A percentile compares a stretch with the other conserved stretches of the same genome.
Evolutionary conservation across 805 yeast species (phyloP).

Genomic region (Millerozyma miso): DNA sequence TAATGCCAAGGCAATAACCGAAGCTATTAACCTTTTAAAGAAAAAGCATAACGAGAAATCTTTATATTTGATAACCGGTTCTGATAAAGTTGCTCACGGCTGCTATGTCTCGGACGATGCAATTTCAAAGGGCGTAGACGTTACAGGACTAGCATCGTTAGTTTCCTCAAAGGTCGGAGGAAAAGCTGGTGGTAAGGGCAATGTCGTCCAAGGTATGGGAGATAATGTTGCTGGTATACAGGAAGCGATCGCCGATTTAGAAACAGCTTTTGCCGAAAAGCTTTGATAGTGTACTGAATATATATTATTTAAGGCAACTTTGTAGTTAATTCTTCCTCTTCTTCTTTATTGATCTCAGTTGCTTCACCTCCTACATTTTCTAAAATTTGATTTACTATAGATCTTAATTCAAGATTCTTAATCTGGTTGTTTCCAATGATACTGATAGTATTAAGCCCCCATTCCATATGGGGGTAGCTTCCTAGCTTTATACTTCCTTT

Average conservation of each 20-base stretch:
- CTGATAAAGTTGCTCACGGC: slow-evolving; percentile 89
- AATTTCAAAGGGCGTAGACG: slow-evolving; percentile 64
- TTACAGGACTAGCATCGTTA: slow-evolving; percentile 66
- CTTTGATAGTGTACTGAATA: slow-evolving; percentile 25
- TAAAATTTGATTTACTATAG: slow-evolving; percentile 45
- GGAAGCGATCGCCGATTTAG: slow-evolving; percentile 70
- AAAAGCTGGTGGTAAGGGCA: slow-evolving; percentile 98
- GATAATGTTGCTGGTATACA: slow-evolving; percentile 66
- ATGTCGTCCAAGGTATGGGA: slow-evolving; percentile 96
- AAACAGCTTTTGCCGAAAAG: slow-evolving; percentile 56
- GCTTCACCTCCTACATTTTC: slow-evolving; percentile 48
- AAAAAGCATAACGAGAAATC: slow-evolving; percentile 70
- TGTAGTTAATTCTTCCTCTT: slow-evolving; percentile 49
- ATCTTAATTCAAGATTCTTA: slow-evolving; percentile 25
- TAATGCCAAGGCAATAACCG: slow-evolving; percentile 91
- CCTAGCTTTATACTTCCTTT: slow-evolving; percentile 59
- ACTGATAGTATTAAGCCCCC: slow-evolving; percentile 66
- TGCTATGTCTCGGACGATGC: slow-evolving; percentile 78
- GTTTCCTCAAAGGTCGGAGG: slow-evolving; percentile 85
- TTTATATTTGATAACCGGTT: slow-evolving; percentile 76
- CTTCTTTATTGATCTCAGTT: slow-evolving; percentile 49
- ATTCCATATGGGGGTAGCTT: slow-evolving; percentile 74
- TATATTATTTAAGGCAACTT: slow-evolving; percentile 1
- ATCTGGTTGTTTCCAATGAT: slow-evolving; percentile 55
- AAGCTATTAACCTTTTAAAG: slow-evolving; percentile 82